These are phyloP conservation scores for Colletotrichum echinochloae DNA, from an alignment of 2,329 filamentous ascomycete species.

Conservation along the genomic window DNA sequence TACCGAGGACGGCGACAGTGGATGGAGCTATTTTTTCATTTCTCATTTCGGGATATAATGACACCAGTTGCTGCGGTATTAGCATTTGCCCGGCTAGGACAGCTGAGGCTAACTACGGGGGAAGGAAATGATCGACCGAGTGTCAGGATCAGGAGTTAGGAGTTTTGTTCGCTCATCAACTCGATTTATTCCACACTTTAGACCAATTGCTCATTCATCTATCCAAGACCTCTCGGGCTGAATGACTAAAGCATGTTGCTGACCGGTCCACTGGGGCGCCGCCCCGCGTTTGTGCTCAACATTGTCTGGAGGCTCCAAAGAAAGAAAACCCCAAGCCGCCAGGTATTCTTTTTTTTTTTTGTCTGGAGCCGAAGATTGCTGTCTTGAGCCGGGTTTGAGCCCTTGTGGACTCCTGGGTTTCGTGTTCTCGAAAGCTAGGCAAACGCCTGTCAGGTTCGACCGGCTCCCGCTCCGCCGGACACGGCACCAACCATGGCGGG, in stretches of 20 bases:
- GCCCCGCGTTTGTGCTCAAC: neutral
- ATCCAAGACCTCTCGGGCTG: neutral
- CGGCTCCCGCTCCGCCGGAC: conserved; percentile 2
- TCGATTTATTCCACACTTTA: conserved; percentile 23
- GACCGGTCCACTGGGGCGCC: neutral
- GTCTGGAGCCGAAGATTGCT: neutral
- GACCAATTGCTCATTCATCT: conserved; percentile 24
- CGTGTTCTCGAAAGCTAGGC: too few species aligned
- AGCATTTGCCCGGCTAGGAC: conserved; percentile 14
- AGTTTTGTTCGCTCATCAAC: conserved; percentile 12
- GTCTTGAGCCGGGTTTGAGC: neutral
- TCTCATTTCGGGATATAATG: conserved; percentile 18
- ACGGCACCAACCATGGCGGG: conserved; percentile 15
- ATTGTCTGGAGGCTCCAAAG: neutral
- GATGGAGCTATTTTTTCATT: neutral
- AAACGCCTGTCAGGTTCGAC: conserved; percentile 1
- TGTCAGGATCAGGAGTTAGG: conserved; percentile 31
- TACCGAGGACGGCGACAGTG: too few species aligned
- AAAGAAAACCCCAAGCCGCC: neutral
- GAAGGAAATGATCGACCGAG: conserved; percentile 6
- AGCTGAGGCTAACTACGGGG: conserved; percentile 1
- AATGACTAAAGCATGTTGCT: neutral
- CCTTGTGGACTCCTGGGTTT: too few species aligned
- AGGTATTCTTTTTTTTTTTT: too few species aligned
- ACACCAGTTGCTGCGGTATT: conserved; percentile 7